These are phyloP conservation scores for Hypsizygus marmoreus DNA, from an alignment of 768 basidiomycete species.

Conservation along the genomic window DNA sequence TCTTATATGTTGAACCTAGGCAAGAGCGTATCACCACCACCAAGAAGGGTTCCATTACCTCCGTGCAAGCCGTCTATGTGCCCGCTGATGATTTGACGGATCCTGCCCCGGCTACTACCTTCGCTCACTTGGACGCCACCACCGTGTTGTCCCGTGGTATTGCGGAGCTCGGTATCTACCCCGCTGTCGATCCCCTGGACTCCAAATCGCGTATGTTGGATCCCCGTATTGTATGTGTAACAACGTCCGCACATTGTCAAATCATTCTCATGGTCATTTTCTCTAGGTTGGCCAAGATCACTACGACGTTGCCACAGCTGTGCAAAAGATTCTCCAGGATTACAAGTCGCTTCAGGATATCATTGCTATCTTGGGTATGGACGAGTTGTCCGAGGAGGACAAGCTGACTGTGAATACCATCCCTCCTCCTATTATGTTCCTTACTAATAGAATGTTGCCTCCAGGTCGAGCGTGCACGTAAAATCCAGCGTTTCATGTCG, in stretches of 20 bases:
- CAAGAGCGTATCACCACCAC: constrained; percentile 99
- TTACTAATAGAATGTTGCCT: neutral
- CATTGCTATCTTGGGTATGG: constrained; percentile 99
- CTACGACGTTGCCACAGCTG: constrained; percentile 94
- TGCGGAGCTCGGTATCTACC: constrained; percentile 99
- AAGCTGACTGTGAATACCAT: constrained; percentile 82
- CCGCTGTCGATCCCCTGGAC: constrained; percentile 98
- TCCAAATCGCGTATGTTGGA: constrained; percentile 99
- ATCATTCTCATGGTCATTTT: neutral
- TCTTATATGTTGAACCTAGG: constrained; percentile 41
- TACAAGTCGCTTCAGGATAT: constrained; percentile 99
- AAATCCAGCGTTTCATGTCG: constrained; percentile 99
- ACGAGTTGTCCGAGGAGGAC: constrained; percentile 99
- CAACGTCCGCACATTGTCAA: neutral
- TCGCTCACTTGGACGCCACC: constrained; percentile 99
- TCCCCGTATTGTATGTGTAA: constrained; percentile 92
- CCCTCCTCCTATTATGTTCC: neutral
- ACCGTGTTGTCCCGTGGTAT: constrained; percentile 99
- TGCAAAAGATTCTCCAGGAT: constrained; percentile 96
- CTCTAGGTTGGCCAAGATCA: constrained; percentile 82
- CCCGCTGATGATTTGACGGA: constrained; percentile 99
- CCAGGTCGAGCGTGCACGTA: constrained; percentile 95
- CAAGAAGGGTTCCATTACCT: constrained; percentile 99
- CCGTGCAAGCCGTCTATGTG: constrained; percentile 99
- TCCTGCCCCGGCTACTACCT: constrained; percentile 98